phyloP scores from a whole-genome alignment of 805 yeast genomes.

The Cyberlindnera veronae region DNA sequence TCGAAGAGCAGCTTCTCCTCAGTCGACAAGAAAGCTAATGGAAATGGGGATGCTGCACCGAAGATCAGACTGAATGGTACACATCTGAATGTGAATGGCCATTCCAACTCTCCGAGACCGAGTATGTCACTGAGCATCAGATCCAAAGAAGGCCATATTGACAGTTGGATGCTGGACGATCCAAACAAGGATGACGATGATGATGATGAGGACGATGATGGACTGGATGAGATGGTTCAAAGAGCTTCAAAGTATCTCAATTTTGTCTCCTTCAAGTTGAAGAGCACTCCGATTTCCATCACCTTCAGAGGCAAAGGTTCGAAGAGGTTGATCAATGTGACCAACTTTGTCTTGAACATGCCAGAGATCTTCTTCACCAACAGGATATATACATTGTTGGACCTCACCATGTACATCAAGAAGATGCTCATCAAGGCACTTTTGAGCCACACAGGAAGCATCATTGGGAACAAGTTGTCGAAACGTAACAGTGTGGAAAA shows the following conservation, averaged over 20 bases:
- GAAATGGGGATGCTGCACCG: background rate
- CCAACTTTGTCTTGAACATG: slow-evolving; percentile 60
- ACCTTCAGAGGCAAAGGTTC: slow-evolving; percentile 77
- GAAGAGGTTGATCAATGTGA: slow-evolving; percentile 69
- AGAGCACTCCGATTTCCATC: slow-evolving; percentile 52
- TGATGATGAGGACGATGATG: slow-evolving; percentile 27
- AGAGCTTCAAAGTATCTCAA: slow-evolving; percentile 74
- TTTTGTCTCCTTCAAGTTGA: slow-evolving; percentile 53
- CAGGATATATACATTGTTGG: slow-evolving; percentile 70
- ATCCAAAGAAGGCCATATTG: slow-evolving; percentile 14
- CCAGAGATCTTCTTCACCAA: slow-evolving; percentile 59
- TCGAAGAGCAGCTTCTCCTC: background rate
- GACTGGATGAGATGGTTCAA: slow-evolving; percentile 60
- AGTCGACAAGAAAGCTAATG: background rate
- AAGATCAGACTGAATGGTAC: background rate
- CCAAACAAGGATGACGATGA: background rate
- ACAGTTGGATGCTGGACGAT: slow-evolving; percentile 5
- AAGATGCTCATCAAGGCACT: slow-evolving; percentile 58
- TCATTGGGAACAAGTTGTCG: slow-evolving; percentile 71
- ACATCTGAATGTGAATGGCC: background rate
- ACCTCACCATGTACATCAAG: slow-evolving; percentile 58
- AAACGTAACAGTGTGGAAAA: slow-evolving; percentile 28
- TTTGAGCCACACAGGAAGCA: slow-evolving; percentile 66
- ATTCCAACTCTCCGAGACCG: slow-evolving; percentile 9
- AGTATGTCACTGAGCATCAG: slow-evolving; percentile 9